phyloP scores from a whole-genome alignment of 1,284 basidiomycete genomes.

The Rugosomyces carneus region DNA sequence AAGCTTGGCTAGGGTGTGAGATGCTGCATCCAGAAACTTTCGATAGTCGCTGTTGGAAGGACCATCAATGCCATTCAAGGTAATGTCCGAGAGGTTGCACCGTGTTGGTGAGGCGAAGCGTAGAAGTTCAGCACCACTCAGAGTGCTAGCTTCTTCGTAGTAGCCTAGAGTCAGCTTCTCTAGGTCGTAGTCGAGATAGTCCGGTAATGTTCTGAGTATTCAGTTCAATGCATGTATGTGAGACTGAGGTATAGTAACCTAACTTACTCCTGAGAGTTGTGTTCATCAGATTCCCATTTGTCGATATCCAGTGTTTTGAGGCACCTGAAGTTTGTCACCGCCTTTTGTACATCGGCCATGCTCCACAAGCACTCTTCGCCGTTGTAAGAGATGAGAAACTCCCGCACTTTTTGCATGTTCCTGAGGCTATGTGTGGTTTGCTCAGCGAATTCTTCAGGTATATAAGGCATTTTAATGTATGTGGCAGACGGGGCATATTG shows the following conservation, averaged over 20 bases:
- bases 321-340: background rate
- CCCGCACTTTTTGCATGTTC: background rate
- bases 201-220: background rate
- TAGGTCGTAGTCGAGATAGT: background rate
- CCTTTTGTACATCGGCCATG: background rate
- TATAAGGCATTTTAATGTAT: background rate
- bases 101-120: slow-evolving; percentile 1
- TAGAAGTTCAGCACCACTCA: background rate
- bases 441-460: background rate
- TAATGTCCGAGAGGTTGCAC: background rate
- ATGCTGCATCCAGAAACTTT: background rate
- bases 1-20: background rate
- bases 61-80: background rate
- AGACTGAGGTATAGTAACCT: background rate
- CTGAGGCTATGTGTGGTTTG: background rate
- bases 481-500: background rate
- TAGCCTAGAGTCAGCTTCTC: slow-evolving; percentile 1
- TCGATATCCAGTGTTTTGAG: background rate
- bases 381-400: background rate
- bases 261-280: background rate
- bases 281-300: background rate
- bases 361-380: too few relatives aligned
- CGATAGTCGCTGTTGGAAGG: background rate
- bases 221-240: background rate
- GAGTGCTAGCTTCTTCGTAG: too few relatives aligned